These are phyloP conservation scores for Kazachstania bromeliacearum DNA, from an alignment of 805 yeast species.

Conservation along the genomic window DNA sequence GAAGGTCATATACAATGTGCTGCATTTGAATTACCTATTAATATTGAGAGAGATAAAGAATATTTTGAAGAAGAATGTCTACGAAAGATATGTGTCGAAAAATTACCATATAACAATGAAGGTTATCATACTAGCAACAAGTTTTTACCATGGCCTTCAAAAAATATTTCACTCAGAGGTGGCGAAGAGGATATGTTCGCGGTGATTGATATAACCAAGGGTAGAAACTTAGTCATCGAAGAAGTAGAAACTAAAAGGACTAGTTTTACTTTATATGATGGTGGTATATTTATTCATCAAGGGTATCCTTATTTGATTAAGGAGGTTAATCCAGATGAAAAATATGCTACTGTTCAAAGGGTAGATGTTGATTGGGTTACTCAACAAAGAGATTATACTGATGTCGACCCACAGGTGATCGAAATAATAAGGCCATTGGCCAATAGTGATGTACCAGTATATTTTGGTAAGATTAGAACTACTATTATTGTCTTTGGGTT, in stretches of 20 bases:
- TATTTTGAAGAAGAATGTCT: conserved; percentile 39
- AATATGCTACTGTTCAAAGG: conserved; percentile 73
- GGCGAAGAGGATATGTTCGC: conserved; percentile 76
- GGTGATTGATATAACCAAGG: conserved; percentile 80
- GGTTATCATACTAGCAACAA: conserved; percentile 47
- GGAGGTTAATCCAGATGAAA: conserved; percentile 72
- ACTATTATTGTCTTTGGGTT: conserved; percentile 84
- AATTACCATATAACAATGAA: conserved; percentile 33
- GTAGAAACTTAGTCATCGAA: conserved; percentile 70
- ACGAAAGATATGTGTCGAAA: conserved; percentile 31
- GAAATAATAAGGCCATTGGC: conserved; percentile 51
- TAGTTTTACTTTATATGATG: conserved; percentile 81
- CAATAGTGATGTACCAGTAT: conserved; percentile 48
- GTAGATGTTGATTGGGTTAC: conserved; percentile 95
- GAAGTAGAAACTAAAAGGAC: conserved; percentile 84
- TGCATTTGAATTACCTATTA: conserved; percentile 72
- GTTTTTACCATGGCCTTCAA: conserved; percentile 76
- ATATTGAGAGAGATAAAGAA: conserved; percentile 39
- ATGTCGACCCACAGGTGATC: conserved; percentile 77
- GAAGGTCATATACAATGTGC: conserved; percentile 93
- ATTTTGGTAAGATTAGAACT: conserved; percentile 64
- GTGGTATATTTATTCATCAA: conserved; percentile 90
- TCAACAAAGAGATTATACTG: conserved; percentile 82
- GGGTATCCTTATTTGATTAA: conserved; percentile 82
- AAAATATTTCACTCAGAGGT: conserved; percentile 69